phyloP scores from a whole-genome alignment of 73 alveolate species.

The Paramecium primaurelia region DNA sequence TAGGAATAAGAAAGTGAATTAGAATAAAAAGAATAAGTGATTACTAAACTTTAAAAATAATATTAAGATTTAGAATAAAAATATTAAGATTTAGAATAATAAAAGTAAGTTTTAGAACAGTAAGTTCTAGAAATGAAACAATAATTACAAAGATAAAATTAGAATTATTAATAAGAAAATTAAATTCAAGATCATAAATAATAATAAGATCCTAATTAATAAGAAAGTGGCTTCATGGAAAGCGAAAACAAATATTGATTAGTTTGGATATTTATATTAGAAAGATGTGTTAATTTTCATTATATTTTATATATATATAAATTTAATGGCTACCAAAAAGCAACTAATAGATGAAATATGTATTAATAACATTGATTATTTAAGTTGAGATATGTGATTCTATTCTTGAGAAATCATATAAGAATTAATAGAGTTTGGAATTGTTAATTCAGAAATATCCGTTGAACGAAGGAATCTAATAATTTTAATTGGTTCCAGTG shows the following conservation, averaged over 20 bases:
- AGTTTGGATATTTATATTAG: not conserved
- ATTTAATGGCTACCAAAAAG: not conserved
- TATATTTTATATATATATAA: not conserved
- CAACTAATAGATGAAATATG: conserved; percentile 5
- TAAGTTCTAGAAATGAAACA: too few relatives aligned
- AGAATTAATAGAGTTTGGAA: not conserved
- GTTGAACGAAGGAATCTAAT: not conserved
- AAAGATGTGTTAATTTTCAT: not conserved
- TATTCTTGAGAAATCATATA: not conserved
- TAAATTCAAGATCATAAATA: too few relatives aligned
- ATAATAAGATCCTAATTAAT: too few relatives aligned
- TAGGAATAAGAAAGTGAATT: too few relatives aligned
- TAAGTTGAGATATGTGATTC: not conserved
- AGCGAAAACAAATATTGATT: not conserved
- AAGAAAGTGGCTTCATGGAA: too few relatives aligned
- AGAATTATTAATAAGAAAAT: too few relatives aligned
- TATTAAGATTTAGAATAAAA: too few relatives aligned
- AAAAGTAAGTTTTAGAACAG: too few relatives aligned
- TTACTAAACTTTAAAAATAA: too few relatives aligned
- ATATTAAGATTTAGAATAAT: too few relatives aligned
- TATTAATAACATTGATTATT: not conserved
- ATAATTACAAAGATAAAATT: too few relatives aligned
- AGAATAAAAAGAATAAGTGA: too few relatives aligned
- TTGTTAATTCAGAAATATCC: not conserved
- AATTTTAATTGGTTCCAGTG: not conserved